Conservation (phyloP, 2,329 filamentous ascomycete species). For the Talaromyces sp. region DNA sequence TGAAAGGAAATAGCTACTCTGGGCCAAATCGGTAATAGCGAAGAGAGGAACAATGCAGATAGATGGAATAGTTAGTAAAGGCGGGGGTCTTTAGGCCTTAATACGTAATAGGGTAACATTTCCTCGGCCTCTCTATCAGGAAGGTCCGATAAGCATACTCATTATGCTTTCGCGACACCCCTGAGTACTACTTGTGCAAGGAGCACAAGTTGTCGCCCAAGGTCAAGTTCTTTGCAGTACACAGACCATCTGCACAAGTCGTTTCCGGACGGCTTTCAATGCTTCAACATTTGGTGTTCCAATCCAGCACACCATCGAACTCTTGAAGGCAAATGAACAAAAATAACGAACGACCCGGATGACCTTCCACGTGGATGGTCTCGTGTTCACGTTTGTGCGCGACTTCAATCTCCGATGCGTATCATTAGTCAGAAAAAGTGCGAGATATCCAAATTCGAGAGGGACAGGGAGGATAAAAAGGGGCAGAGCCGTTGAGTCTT, state of each 20-base stretch:
- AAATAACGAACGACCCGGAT: background rate
- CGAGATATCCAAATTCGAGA: background rate
- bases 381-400: background rate
- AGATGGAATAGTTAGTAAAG: background rate
- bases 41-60: background rate
- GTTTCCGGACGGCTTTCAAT: background rate
- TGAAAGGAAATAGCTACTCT: background rate
- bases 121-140: background rate
- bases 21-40: background rate
- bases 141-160: background rate
- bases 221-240: background rate
- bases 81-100: background rate
- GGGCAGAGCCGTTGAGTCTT: background rate
- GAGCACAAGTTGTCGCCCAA: background rate
- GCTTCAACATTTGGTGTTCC: background rate
- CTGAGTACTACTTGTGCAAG: background rate
- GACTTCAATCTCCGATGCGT: background rate
- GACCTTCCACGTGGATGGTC: background rate
- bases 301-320: background rate
- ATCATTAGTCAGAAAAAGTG: background rate
- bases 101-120: background rate
- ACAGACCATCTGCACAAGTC: background rate
- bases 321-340: background rate
- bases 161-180: background rate
- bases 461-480: background rate